Base-by-base conservation (phyloP, 129 eudicot genomes). In the Sambucus nigra region DNA sequence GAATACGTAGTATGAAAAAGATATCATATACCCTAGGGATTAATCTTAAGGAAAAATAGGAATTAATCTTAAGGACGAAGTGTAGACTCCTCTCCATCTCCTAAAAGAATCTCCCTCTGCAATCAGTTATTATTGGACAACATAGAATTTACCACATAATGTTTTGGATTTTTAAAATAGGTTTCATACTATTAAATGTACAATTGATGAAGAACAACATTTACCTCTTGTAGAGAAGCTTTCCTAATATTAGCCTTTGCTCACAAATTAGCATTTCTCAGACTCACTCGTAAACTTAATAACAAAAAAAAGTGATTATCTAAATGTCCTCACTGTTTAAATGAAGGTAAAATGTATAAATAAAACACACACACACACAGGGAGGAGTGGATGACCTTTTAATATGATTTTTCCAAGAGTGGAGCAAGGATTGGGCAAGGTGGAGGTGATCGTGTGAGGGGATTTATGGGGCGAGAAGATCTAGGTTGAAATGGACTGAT, bases 71-170 rank as follows among this genome's bases (percentile, higher is more conserved):
- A n/a, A n/a, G n/a, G n/a, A n/a, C 95, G 78, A 33, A 51, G 59
- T 23, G 97, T 89, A 33, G 97, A 84, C 72, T 89, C 97, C 61
- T 74, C 91, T 39, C 97, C 97, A 65, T 93, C 97, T 65, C 97
- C 97, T 58, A 89, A 72, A 59, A 89, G 97, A 62, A 81, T 83
- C 67, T 89, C 97, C 72, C 97, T 76, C 97, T 89, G 69, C 64
- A 64, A 67, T 48, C 9, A 55, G 61, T 27, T n/a, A 33, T n/a
- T n/a, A n/a, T n/a, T n/a, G n/a, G n/a, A n/a, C n/a, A n/a, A n/a
- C n/a, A n/a, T n/a, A n/a, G n/a, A n/a, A n/a, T n/a, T n/a, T n/a
- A n/a, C n/a, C n/a, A n/a, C n/a, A n/a, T n/a, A n/a, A n/a, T n/a
- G n/a, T 2, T 7, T 15, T 7, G 42, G 42, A 35, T 35, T 35